Evolutionary conservation across 108 stramenopile genomes (phyloP).

Genomic region (Nitzschia sp.): DNA sequence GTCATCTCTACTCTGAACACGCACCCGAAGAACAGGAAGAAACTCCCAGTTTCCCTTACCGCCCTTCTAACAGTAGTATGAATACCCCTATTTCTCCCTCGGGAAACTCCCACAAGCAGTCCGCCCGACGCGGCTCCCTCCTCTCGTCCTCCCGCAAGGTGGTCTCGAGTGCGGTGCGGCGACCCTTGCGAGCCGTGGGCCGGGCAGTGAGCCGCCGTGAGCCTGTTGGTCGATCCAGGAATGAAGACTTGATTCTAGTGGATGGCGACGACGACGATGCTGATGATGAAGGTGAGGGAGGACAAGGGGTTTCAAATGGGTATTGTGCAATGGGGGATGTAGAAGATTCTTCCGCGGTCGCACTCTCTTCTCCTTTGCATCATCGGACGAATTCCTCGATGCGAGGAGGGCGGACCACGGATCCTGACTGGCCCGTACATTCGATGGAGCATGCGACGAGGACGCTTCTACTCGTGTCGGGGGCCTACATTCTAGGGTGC

Average conservation of each 20-base stretch:
- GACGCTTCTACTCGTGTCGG: conserved; percentile 18
- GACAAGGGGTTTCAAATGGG: background rate
- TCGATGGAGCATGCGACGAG: conserved; percentile 33
- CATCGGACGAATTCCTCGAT: no score
- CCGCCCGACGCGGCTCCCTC: background rate
- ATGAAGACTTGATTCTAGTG: background rate
- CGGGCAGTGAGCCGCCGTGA: conserved; percentile 1
- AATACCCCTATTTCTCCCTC: background rate
- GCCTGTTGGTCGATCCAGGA: background rate
- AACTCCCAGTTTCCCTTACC: no score
- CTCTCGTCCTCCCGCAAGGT: conserved; percentile 5
- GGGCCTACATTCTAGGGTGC: conserved; percentile 34
- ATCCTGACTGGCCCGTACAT: conserved; percentile 22
- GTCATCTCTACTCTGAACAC: no score
- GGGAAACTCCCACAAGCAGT: background rate
- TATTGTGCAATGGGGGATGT: conserved; percentile 3
- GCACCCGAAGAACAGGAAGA: no score
- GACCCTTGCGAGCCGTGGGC: conserved; percentile 1
- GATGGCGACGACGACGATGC: background rate
- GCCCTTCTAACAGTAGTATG: background rate
- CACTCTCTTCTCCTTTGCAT: no score
- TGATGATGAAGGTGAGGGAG: background rate
- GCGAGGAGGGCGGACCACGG: no score
- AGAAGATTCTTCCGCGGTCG: conserved; percentile 2
- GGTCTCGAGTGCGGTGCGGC: conserved; percentile 11